These are phyloP conservation scores for Ophiostoma triangulosporum DNA, from an alignment of 2,329 filamentous ascomycete genomes.

Conservation along the genomic window DNA sequence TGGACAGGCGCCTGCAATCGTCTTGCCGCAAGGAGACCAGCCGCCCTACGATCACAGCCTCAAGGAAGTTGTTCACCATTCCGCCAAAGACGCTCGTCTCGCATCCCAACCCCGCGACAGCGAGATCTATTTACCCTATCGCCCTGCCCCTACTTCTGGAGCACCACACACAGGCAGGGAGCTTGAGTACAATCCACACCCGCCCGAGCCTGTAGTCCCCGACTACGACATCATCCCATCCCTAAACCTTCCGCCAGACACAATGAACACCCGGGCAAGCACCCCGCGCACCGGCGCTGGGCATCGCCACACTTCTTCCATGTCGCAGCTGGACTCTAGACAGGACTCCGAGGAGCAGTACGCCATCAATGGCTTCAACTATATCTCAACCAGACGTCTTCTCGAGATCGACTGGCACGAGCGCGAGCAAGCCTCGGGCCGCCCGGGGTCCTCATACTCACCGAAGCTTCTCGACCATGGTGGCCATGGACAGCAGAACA, in stretches of 20 bases:
- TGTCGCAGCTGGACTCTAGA: constrained; percentile 17
- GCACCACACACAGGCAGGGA: not conserved
- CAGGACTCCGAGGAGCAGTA: constrained; percentile 20
- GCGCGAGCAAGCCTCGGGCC: constrained; percentile 26
- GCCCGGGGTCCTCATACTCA: constrained; percentile 29
- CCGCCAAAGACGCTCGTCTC: constrained; percentile 19
- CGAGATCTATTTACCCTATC: constrained; percentile 10
- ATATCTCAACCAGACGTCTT: constrained; percentile 42
- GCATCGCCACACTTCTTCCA: not conserved
- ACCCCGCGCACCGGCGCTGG: constrained; percentile 1
- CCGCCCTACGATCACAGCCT: constrained; percentile 16
- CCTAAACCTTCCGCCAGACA: not conserved
- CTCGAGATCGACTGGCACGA: constrained; percentile 30
- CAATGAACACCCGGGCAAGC: not conserved
- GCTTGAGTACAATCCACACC: not conserved
- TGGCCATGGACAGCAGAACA: not conserved
- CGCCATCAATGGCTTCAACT: constrained; percentile 23
- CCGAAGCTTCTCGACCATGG: constrained; percentile 15
- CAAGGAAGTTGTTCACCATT: constrained; percentile 26
- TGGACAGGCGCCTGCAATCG: constrained; percentile 21
- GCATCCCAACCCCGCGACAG: not conserved
- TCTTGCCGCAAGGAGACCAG: constrained; percentile 6
- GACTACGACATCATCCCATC: not conserved
- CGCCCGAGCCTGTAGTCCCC: not conserved
- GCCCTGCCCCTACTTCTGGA: constrained; percentile 8